Evolutionary conservation across 2,329 filamentous ascomycete genomes (phyloP).

Genomic region (Fusarium circinatum): DNA sequence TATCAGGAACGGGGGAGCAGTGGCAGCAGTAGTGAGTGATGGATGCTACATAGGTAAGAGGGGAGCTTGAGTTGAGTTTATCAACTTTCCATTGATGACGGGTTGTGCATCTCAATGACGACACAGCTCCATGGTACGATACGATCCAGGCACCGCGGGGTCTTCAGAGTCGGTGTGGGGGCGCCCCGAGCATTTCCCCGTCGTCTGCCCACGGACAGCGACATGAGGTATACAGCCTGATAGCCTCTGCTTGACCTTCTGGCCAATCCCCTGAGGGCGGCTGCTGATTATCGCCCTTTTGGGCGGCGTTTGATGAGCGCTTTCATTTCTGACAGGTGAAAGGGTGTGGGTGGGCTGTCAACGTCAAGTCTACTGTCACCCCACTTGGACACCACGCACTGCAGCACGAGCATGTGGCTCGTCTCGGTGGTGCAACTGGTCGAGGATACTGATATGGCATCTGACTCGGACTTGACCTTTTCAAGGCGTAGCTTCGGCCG

Average conservation of each 20-base stretch:
- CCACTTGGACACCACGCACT: slow-evolving; percentile 31
- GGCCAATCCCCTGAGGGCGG: slow-evolving; percentile 23
- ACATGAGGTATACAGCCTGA: slow-evolving; percentile 12
- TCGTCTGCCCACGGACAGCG: slow-evolving; percentile 32
- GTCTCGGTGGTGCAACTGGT: slow-evolving; percentile 34
- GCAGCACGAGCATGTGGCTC: slow-evolving; percentile 39
- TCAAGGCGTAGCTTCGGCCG: slow-evolving; percentile 42
- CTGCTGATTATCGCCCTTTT: slow-evolving; percentile 20
- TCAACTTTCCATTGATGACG: slow-evolving; percentile 6
- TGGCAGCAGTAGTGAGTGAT: neutral
- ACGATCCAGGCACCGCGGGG: slow-evolving; percentile 45
- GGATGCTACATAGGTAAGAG: neutral
- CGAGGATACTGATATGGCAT: slow-evolving; percentile 10
- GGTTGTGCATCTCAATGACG: slow-evolving; percentile 43
- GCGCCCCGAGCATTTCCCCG: slow-evolving; percentile 6
- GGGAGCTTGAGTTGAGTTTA: slow-evolving; percentile 35
- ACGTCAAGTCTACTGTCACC: slow-evolving; percentile 29
- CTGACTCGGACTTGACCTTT: slow-evolving; percentile 10
- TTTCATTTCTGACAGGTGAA: slow-evolving; percentile 23
- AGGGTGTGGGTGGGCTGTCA: slow-evolving; percentile 13
- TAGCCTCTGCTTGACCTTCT: slow-evolving; percentile 1
- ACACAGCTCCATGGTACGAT: slow-evolving; percentile 38
- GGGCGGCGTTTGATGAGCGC: neutral
- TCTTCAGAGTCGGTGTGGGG: slow-evolving; percentile 29
- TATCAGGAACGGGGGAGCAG: neutral